These are phyloP conservation scores for Trichoderma hamatum DNA, from an alignment of 2,329 filamentous ascomycete genomes.

Conservation along the genomic window DNA sequence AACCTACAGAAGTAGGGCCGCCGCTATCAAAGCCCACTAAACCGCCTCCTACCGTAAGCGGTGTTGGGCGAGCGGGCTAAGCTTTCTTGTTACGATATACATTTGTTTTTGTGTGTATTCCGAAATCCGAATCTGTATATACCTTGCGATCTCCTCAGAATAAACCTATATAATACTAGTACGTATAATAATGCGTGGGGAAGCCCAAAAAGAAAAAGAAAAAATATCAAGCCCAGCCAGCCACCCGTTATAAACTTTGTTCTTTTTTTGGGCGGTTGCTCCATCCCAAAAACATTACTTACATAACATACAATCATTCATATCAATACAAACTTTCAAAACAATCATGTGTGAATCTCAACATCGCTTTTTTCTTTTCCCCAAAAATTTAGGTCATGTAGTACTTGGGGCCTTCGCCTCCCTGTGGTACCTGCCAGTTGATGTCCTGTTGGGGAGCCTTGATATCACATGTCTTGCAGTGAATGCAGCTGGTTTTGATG, in stretches of 20 bases:
- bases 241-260: not conserved
- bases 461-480: conserved; percentile 99
- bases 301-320: conserved; percentile 7
- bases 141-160: not conserved
- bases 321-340: not conserved
- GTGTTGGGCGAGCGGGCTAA: not conserved
- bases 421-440: conserved; percentile 94
- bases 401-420: conserved; percentile 77
- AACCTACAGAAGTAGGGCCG: not conserved
- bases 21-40: not conserved
- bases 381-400: conserved; percentile 64
- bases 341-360: not conserved
- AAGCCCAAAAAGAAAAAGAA: too few species aligned
- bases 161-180: not conserved
- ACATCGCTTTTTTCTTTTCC: not conserved
- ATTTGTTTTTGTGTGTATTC: not conserved
- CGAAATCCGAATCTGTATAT: not conserved
- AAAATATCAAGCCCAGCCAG: not conserved
- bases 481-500: conserved; percentile 73
- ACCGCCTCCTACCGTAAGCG: not conserved
- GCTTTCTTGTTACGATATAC: not conserved
- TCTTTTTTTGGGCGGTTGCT: not conserved
- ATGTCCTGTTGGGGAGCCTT: conserved; percentile 97
- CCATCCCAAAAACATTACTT: not conserved
- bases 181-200: not conserved